Evolutionary conservation across 257 asterid genomes (phyloP), one percentile per base, ranked within the genome.

Genomic region (Voacanga thouarsii): DNA sequence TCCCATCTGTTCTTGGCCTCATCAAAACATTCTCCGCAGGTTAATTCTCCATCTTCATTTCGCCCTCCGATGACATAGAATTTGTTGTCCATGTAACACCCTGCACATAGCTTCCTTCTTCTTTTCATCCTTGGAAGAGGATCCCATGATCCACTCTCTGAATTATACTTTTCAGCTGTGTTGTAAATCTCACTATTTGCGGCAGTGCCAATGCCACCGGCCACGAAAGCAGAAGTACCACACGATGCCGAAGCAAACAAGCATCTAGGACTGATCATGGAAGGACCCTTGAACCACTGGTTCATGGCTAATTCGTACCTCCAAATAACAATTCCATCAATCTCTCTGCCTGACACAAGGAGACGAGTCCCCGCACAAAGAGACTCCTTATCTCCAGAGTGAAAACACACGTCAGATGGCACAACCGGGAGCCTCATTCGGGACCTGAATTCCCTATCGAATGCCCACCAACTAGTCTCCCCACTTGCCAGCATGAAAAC

Each of bases 401-500:
- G 75, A 15, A 90, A 92, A 63, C 94, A 92, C 4, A 76, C 59
- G 61, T 92, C 97, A 5, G 94, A 87, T 12, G 96, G 94, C 72
- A 92, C 82, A 16, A 86, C 63, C 0, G 94, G 97, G 53, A 92
- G 90, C 71, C 83, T 87, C 84, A 83, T 75, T 10, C 91, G 83
- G 1, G 84, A 88, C 77, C 83, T 87, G 24, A 92, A 92, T 26
- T 85, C 90, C 0, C 91, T 73, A 70, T 90, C 93, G 64, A 90
- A 89, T 0, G 86, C 83, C 94, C 93, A 92, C 97, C 95, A 92
- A 57, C 86, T 79, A 53, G 78, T 82, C 74, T 90, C 96, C 5
- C 97, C 97, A 45, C 87, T 85, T 0, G 95, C 89, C 39, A 89
- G 81, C 93, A 92, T 90, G 85, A 89, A 90, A 74, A 92, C 91